phyloP scores from a whole-genome alignment of 2,329 filamentous ascomycete genomes.

The Diaporthe australafricana region DNA sequence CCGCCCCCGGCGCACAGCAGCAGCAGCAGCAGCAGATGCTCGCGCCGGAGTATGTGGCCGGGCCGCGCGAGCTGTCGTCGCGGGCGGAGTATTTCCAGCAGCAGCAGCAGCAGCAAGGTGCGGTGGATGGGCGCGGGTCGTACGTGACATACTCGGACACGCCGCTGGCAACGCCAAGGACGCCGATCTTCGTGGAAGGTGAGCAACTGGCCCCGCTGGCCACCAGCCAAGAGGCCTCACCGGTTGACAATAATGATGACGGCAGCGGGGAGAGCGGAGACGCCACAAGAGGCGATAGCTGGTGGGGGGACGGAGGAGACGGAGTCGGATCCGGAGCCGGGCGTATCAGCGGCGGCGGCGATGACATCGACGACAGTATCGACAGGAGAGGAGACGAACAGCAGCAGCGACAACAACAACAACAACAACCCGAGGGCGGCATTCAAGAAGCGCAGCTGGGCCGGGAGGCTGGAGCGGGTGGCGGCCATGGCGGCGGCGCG shows the following conservation, averaged over 20 bases:
- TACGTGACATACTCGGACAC: conserved; percentile 15
- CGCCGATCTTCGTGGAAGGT: conserved; percentile 19
- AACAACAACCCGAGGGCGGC: conserved; percentile 8
- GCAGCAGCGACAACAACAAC: not conserved
- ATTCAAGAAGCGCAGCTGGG: conserved; percentile 28
- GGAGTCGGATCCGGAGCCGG: no score
- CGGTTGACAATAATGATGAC: conserved; percentile 23
- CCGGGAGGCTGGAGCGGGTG: conserved; percentile 15
- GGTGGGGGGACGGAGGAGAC: not conserved
- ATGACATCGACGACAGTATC: not conserved
- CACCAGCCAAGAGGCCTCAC: conserved; percentile 25
- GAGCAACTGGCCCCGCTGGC: conserved; percentile 26
- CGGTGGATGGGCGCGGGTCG: not conserved
- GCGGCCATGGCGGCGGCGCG: conserved; percentile 24
- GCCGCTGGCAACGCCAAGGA: conserved; percentile 22
- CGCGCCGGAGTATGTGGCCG: not conserved
- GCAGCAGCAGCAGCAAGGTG: not conserved
- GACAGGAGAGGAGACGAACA: not conserved
- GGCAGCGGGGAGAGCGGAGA: conserved; percentile 4
- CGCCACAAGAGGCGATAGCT: conserved; percentile 8
- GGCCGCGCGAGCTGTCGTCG: not conserved
- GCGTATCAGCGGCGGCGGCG: no score
- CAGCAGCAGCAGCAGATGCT: not conserved
- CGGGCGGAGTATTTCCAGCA: not conserved
- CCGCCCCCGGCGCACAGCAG: not conserved